phyloP scores from a whole-genome alignment of 495 filamentous ascomycete species.

The Xylaria scruposa region DNA sequence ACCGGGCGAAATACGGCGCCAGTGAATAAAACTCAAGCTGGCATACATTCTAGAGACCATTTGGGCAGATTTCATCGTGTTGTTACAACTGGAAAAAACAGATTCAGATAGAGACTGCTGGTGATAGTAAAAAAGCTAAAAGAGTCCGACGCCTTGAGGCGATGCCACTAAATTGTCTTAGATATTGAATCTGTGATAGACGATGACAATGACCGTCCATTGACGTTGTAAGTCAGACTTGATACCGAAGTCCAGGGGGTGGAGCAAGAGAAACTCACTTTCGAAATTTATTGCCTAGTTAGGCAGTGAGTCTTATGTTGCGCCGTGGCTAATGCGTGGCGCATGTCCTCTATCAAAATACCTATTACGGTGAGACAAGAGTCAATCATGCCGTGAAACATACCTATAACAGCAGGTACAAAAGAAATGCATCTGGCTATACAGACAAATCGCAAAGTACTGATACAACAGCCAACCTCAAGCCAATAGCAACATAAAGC shows the following conservation, averaged over 20 bases:
- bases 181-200: too few species aligned
- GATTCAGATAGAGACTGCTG: background rate
- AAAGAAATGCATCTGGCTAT: background rate
- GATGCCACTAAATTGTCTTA: too few species aligned
- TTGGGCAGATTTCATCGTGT: background rate
- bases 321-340: conserved; percentile 14
- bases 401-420: background rate
- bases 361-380: background rate
- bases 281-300: background rate
- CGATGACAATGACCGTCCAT: too few species aligned
- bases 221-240: too few species aligned
- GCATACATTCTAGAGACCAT: background rate
- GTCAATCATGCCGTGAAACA: conserved; percentile 12
- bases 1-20: conserved; percentile 74
- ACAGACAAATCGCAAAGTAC: conserved; percentile 4
- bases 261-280: background rate
- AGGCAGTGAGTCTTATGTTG: background rate
- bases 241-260: background rate
- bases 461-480: conserved; percentile 8
- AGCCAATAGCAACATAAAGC: background rate
- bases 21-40: conserved; percentile 53
- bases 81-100: background rate
- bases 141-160: too few species aligned
- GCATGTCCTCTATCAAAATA: background rate
- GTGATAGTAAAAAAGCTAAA: too few species aligned